These are phyloP conservation scores for Drechmeria coniospora DNA, from an alignment of 2,329 filamentous ascomycete species.

Conservation along the genomic window DNA sequence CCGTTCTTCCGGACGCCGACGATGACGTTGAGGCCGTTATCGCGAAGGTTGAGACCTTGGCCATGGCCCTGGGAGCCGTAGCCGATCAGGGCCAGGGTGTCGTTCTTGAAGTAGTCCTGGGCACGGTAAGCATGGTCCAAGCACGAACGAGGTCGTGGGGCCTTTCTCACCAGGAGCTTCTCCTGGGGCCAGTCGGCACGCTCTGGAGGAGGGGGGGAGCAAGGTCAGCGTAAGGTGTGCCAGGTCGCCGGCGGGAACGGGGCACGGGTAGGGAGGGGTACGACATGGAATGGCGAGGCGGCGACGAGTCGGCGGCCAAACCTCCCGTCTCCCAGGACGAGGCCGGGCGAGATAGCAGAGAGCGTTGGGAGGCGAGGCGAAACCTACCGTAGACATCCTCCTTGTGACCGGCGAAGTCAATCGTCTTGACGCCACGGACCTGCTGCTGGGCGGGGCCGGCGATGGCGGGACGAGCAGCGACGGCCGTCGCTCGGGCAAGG, in stretches of 20 bases:
- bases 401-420: conserved; percentile 93
- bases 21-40: conserved; percentile 99
- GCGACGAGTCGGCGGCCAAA: too few species aligned
- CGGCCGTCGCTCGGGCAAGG: conserved; percentile 32
- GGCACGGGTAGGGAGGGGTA: too few species aligned
- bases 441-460: conserved; percentile 47
- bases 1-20: conserved; percentile 97
- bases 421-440: conserved; percentile 87
- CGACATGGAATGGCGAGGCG: too few species aligned
- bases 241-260: background rate
- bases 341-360: too few species aligned
- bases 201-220: conserved; percentile 38
- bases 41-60: conserved; percentile 97
- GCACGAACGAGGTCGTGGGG: background rate
- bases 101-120: conserved; percentile 98
- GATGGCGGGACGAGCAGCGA: conserved; percentile 35
- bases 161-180: conserved; percentile 74
- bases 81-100: conserved; percentile 96
- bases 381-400: conserved; percentile 80
- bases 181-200: conserved; percentile 96
- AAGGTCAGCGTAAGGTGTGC: conserved; percentile 7
- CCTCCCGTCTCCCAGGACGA: too few species aligned
- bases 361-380: too few species aligned
- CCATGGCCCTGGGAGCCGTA: conserved; percentile 97
- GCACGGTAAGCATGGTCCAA: conserved; percentile 5